A percentile compares a stretch with the other conserved stretches of the same genome.
These are phyloP conservation scores for Coprinellus micaceus DNA, from an alignment of 768 basidiomycete species.

Conservation along the genomic window DNA sequence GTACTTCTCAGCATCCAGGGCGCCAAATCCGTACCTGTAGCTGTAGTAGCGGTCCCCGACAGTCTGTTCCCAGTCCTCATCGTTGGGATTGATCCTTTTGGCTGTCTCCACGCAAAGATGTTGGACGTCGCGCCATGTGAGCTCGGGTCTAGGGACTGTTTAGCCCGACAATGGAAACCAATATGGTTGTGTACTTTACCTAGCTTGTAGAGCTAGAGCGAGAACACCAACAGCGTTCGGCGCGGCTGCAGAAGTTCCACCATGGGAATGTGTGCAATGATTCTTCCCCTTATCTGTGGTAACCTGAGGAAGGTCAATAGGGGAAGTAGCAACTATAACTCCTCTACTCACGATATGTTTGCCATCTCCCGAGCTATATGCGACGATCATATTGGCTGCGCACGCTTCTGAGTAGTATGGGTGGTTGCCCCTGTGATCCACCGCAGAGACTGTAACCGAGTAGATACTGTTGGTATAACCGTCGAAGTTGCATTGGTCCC, in stretches of 20 bases:
- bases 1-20: constrained; percentile 70
- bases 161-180: no score
- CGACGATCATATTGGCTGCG: constrained; percentile 92
- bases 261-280: constrained; percentile 75
- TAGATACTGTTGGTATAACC: constrained; percentile 99
- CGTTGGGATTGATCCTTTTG: constrained; percentile 74
- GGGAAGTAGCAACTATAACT: constrained; percentile 7
- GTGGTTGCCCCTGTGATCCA: constrained; percentile 89
- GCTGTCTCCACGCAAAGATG: constrained; percentile 78
- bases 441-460: constrained; percentile 87
- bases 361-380: constrained; percentile 91
- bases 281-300: constrained; percentile 89
- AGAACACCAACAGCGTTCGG: constrained; percentile 94
- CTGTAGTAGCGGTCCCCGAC: constrained; percentile 56
- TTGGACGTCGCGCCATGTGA: constrained; percentile 97
- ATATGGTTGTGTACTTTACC: no score
- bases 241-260: constrained; percentile 96
- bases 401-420: constrained; percentile 96
- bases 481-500: constrained; percentile 99
- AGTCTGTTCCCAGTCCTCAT: constrained; percentile 90
- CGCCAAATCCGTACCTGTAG: constrained; percentile 96
- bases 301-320: constrained; percentile 45
- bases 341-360: constrained; percentile 74
- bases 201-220: constrained; percentile 80
- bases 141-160: constrained; percentile 61